Evolutionary conservation across 192 early-diverging fungal genomes (phyloP).

Genomic region (Entrophospora sp.): DNA sequence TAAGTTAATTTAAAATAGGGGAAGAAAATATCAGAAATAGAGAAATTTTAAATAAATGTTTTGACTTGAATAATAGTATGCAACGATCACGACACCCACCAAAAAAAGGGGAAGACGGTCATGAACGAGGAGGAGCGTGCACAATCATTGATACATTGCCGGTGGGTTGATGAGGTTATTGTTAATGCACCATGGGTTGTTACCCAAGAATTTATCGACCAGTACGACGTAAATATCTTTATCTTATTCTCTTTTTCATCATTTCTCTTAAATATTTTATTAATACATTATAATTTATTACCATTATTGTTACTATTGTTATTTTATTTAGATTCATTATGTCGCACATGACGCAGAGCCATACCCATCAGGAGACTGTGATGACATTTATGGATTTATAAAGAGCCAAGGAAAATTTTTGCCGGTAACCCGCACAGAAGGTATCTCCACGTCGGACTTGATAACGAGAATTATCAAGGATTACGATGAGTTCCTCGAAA

Average conservation of each 20-base stretch:
- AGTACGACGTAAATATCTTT: conserved; percentile 36
- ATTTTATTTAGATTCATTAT: conserved; percentile 58
- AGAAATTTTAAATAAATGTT: neutral
- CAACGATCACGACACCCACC: conserved; percentile 66
- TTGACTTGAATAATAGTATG: conserved; percentile 36
- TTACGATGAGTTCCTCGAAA: conserved; percentile 74
- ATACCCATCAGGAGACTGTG: conserved; percentile 57
- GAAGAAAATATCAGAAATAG: neutral
- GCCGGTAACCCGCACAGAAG: conserved; percentile 70
- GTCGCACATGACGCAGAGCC: conserved; percentile 78
- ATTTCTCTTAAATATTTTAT: neutral
- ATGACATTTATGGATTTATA: conserved; percentile 74
- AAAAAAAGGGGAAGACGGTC: conserved; percentile 74
- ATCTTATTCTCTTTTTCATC: too few relatives aligned
- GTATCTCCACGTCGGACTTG: conserved; percentile 70
- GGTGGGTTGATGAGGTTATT: conserved; percentile 78
- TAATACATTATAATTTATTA: neutral
- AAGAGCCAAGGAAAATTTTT: conserved; percentile 61
- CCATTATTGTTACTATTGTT: too few relatives aligned
- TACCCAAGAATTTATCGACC: conserved; percentile 65
- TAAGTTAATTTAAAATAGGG: conserved; percentile 20
- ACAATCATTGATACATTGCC: conserved; percentile 71
- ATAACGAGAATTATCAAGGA: conserved; percentile 80
- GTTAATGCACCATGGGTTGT: conserved; percentile 70
- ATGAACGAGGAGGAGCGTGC: conserved; percentile 69